These are phyloP conservation scores for Quercus engelmannii DNA, from an alignment of 306 rosid species.

Conservation along the genomic window DNA sequence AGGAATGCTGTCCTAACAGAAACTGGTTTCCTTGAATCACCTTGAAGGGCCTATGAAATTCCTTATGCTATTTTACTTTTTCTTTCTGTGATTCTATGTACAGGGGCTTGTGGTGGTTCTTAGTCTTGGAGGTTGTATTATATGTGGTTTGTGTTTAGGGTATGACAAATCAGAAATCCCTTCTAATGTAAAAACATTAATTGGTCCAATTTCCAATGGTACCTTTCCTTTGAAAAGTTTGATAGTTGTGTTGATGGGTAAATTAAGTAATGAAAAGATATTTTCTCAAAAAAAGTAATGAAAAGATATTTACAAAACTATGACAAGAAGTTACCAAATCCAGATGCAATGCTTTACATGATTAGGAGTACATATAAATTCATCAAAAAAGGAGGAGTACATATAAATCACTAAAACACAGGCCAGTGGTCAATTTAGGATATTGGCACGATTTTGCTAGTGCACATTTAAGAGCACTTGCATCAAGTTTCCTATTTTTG, in stretches of 20 bases:
- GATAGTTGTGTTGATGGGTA: not conserved
- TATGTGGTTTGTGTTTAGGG: slow-evolving; percentile 10
- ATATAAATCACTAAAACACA: too few relatives aligned
- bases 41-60: slow-evolving; percentile 9
- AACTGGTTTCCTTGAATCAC: slow-evolving; percentile 90
- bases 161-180: slow-evolving; percentile 10
- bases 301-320: too few relatives aligned
- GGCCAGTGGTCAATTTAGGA: too few relatives aligned
- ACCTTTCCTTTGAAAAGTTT: not conserved
- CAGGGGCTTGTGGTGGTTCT: slow-evolving; percentile 10
- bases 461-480: too few relatives aligned
- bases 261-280: too few relatives aligned
- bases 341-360: too few relatives aligned
- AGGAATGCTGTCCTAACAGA: slow-evolving; percentile 71
- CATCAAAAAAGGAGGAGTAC: too few relatives aligned
- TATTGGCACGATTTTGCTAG: too few relatives aligned
- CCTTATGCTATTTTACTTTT: not conserved
- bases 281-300: too few relatives aligned
- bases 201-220: not conserved
- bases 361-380: too few relatives aligned
- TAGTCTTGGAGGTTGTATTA: slow-evolving; percentile 20
- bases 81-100: slow-evolving; percentile 15
- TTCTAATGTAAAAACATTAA: slow-evolving; percentile 16
- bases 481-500: too few relatives aligned
- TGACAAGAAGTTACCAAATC: too few relatives aligned